phyloP scores from a whole-genome alignment of 2,329 filamentous ascomycete genomes.

The Pseudogymnoascus sp. region DNA sequence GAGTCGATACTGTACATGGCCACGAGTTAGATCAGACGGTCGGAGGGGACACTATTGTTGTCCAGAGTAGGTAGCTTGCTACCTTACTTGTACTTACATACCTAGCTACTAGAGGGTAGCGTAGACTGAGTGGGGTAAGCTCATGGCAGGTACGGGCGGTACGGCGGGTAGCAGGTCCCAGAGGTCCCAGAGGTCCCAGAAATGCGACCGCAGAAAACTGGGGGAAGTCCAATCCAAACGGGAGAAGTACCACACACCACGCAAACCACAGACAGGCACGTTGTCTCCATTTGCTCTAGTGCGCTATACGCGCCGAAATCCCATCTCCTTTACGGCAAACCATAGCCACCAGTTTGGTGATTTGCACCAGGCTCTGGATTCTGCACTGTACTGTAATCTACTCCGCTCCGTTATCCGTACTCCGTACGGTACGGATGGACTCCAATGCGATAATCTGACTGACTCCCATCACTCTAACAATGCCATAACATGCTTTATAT shows the following conservation, averaged over 20 bases:
- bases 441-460: neutral
- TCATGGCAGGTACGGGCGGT: slow-evolving; percentile 1
- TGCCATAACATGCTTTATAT: neutral
- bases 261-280: neutral
- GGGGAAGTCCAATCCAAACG: neutral
- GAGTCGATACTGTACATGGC: neutral
- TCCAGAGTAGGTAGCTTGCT: neutral
- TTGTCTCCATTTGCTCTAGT: neutral
- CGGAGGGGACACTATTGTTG: neutral
- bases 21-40: slow-evolving; percentile 1
- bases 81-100: too few relatives aligned
- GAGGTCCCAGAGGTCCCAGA: neutral
- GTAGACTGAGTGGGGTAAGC: neutral
- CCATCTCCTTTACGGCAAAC: neutral
- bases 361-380: neutral
- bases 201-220: neutral
- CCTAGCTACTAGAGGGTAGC: neutral
- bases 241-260: neutral
- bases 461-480: neutral
- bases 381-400: neutral
- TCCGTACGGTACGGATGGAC: neutral
- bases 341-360: neutral
- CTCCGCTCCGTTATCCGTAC: too few relatives aligned
- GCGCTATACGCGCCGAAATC: neutral
- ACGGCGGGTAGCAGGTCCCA: slow-evolving; percentile 3